phyloP scores from a whole-genome alignment of 352 stramenopile species.

The Phytophthora nicotianae region DNA sequence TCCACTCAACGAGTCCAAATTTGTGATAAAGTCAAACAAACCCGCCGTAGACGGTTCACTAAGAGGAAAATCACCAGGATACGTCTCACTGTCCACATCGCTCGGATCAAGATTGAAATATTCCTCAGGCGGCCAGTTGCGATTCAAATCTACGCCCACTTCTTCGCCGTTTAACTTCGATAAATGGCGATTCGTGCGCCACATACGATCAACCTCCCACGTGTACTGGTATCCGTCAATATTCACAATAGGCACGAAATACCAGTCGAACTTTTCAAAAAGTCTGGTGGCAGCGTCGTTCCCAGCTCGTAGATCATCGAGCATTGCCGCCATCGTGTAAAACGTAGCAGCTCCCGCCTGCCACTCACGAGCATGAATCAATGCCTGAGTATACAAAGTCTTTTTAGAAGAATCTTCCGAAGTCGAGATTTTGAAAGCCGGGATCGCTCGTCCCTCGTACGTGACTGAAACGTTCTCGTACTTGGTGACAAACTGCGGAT shows the following conservation, averaged over 20 bases:
- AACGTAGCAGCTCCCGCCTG: slow-evolving; percentile 52
- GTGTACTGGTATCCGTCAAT: slow-evolving; percentile 82
- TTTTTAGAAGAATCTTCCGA: slow-evolving; percentile 26
- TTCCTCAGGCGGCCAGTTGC: slow-evolving; percentile 68
- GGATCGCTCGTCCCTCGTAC: slow-evolving; percentile 57
- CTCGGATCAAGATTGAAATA: slow-evolving; percentile 59
- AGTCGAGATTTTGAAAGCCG: slow-evolving; percentile 68
- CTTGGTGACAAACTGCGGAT: slow-evolving; percentile 57
- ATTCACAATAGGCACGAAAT: slow-evolving; percentile 83
- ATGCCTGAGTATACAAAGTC: slow-evolving; percentile 62
- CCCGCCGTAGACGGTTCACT: slow-evolving; percentile 61
- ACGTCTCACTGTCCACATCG: slow-evolving; percentile 50
- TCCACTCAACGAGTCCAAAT: slow-evolving; percentile 45
- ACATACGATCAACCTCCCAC: slow-evolving; percentile 65
- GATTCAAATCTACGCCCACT: slow-evolving; percentile 75
- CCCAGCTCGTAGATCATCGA: slow-evolving; percentile 45
- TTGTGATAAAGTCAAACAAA: slow-evolving; percentile 63
- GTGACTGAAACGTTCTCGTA: slow-evolving; percentile 55
- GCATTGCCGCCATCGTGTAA: slow-evolving; percentile 48
- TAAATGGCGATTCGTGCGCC: slow-evolving; percentile 63
- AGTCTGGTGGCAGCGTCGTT: slow-evolving; percentile 18
- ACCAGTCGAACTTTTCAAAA: slow-evolving; percentile 68
- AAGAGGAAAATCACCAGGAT: slow-evolving; percentile 58
- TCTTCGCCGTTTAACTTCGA: slow-evolving; percentile 35
- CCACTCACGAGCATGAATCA: slow-evolving; percentile 71